Evolutionary conservation across 2,329 filamentous ascomycete genomes (phyloP).

Genomic region (Grosmannia serpens): DNA sequence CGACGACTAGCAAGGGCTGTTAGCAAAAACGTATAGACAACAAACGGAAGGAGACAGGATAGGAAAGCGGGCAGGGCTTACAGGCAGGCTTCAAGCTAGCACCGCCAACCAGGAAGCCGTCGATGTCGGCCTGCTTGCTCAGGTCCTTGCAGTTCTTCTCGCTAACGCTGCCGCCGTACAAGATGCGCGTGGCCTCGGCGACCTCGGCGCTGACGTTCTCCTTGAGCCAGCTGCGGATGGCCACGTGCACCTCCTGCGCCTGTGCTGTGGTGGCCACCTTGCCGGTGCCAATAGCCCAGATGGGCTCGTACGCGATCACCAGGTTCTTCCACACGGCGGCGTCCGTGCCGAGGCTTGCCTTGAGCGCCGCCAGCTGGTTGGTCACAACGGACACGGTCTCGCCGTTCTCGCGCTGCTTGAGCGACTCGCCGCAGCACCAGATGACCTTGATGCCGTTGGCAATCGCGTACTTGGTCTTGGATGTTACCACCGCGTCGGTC

Average conservation of each 20-base stretch:
- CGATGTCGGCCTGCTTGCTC: conserved; percentile 85
- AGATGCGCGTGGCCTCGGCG: conserved; percentile 78
- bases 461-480: conserved; percentile 88
- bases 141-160: conserved; percentile 98
- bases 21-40: too few relatives aligned
- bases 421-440: conserved; percentile 92
- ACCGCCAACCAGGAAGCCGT: conserved; percentile 94
- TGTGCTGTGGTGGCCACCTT: conserved; percentile 83
- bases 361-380: conserved; percentile 68
- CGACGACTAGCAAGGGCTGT: conserved; percentile 32
- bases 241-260: conserved; percentile 87
- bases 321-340: conserved; percentile 63
- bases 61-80: conserved; percentile 34
- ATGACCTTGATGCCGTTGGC: conserved; percentile 84
- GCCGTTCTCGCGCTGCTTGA: conserved; percentile 79
- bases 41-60: background rate
- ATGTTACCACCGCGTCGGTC: conserved; percentile 72
- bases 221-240: conserved; percentile 81
- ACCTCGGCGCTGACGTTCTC: conserved; percentile 63
- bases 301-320: conserved; percentile 96
- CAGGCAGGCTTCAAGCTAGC: conserved; percentile 94
- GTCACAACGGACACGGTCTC: conserved; percentile 82
- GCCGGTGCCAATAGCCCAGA: conserved; percentile 93
- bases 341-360: conserved; percentile 58
- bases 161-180: conserved; percentile 92